These are phyloP conservation scores for Neofusicoccum ribis DNA, from an alignment of 2,329 filamentous ascomycete genomes.

Conservation along the genomic window DNA sequence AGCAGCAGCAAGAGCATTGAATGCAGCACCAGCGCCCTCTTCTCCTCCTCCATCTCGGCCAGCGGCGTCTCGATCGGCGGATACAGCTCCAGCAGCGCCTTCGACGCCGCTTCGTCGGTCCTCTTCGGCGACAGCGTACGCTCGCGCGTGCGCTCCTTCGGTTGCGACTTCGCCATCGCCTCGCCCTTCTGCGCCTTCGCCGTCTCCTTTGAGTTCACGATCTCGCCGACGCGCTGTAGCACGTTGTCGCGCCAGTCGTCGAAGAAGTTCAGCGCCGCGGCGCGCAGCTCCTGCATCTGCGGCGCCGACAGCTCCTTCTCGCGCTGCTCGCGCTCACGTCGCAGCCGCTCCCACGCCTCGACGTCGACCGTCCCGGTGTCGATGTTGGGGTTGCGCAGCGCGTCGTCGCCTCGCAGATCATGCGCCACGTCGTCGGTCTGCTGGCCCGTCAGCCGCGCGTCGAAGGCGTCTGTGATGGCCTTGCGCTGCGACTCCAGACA, in stretches of 20 bases:
- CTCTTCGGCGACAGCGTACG: slow-evolving; percentile 23
- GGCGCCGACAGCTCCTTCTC: slow-evolving; percentile 53
- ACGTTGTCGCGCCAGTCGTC: slow-evolving; percentile 77
- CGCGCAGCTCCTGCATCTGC: slow-evolving; percentile 65
- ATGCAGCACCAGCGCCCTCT: slow-evolving; percentile 69
- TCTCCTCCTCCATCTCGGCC: slow-evolving; percentile 59
- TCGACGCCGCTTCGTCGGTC: slow-evolving; percentile 32
- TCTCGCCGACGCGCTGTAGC: slow-evolving; percentile 68
- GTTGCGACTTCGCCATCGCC: slow-evolving; percentile 16
- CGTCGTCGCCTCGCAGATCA: slow-evolving; percentile 32
- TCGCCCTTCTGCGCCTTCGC: slow-evolving; percentile 34
- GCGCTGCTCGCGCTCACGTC: slow-evolving; percentile 38
- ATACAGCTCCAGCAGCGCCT: slow-evolving; percentile 33
- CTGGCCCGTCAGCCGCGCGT: slow-evolving; percentile 28
- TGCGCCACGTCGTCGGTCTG: slow-evolving; percentile 25
- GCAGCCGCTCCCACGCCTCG: slow-evolving; percentile 19
- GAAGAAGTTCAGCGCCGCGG: slow-evolving; percentile 69
- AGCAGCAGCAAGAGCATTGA: slow-evolving; percentile 70
- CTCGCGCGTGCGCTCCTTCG: slow-evolving; percentile 20
- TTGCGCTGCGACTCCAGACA: slow-evolving; percentile 48
- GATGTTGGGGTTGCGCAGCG: slow-evolving; percentile 21
- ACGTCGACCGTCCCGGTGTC: slow-evolving; percentile 25
- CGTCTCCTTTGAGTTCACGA: slow-evolving; percentile 47
- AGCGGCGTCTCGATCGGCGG: slow-evolving; percentile 47
- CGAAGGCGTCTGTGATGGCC: slow-evolving; percentile 38